phyloP scores from a whole-genome alignment of 257 asterid species.

The Solanum etuberosum region DNA sequence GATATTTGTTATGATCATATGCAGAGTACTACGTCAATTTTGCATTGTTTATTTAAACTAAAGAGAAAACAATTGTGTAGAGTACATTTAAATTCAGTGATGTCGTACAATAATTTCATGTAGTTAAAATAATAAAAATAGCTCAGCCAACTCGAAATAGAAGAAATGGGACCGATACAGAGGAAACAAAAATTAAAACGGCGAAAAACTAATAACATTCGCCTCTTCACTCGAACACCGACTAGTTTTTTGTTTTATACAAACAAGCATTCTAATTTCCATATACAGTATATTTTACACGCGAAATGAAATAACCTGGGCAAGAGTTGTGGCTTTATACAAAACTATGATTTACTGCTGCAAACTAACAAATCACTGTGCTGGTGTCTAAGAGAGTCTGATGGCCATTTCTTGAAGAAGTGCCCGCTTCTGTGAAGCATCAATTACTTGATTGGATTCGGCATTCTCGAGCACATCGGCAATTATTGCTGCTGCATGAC shows the following conservation, averaged over 20 bases:
- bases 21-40: neutral
- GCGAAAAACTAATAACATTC: neutral
- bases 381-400: conserved; percentile 46
- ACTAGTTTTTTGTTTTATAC: neutral
- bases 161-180: neutral
- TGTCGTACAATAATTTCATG: neutral
- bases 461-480: conserved; percentile 96
- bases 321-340: neutral
- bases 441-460: conserved; percentile 63
- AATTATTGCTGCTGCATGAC: conserved; percentile 91
- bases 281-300: neutral
- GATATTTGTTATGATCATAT: neutral
- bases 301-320: neutral
- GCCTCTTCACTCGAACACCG: neutral
- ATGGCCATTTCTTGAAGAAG: conserved; percentile 97
- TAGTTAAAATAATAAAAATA: neutral
- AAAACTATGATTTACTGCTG: neutral
- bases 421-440: conserved; percentile 75
- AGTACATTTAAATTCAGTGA: neutral
- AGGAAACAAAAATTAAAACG: neutral
- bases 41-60: neutral
- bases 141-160: neutral
- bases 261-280: neutral
- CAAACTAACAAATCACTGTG: neutral
- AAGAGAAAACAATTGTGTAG: neutral